A percentile compares a stretch with the other conserved stretches of the same genome.
Evolutionary conservation across 2,329 filamentous ascomycete genomes (phyloP).

Genomic region (Fusarium sp.): DNA sequence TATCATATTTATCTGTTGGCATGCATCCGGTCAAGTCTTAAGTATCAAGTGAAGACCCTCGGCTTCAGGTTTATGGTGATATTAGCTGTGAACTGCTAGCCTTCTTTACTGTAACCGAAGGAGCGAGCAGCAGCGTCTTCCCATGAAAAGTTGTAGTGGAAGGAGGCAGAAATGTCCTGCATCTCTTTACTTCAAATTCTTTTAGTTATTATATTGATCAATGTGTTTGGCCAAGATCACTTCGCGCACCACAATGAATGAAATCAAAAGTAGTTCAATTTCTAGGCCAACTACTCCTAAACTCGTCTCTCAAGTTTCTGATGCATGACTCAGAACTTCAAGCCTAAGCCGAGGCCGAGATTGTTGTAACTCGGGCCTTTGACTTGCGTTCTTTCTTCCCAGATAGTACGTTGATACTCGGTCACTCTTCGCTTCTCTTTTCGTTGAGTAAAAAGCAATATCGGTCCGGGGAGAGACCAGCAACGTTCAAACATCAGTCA

Average conservation of each 20-base stretch:
- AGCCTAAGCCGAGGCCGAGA: neutral
- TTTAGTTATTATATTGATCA: neutral
- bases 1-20: neutral
- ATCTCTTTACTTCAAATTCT: neutral
- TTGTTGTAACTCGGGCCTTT: neutral
- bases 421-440: neutral
- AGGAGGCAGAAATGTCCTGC: neutral
- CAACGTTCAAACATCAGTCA: neutral
- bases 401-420: neutral
- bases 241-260: neutral
- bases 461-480: neutral
- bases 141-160: neutral
- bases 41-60: neutral
- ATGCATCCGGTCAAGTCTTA: neutral
- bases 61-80: neutral
- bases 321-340: neutral
- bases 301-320: neutral
- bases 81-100: neutral
- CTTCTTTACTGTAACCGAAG: neutral
- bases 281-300: neutral
- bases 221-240: neutral
- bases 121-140: neutral
- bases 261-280: neutral
- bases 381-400: neutral
- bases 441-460: neutral